phyloP scores from a whole-genome alignment of 495 filamentous ascomycete species.

The Penicillium crystallinum region DNA sequence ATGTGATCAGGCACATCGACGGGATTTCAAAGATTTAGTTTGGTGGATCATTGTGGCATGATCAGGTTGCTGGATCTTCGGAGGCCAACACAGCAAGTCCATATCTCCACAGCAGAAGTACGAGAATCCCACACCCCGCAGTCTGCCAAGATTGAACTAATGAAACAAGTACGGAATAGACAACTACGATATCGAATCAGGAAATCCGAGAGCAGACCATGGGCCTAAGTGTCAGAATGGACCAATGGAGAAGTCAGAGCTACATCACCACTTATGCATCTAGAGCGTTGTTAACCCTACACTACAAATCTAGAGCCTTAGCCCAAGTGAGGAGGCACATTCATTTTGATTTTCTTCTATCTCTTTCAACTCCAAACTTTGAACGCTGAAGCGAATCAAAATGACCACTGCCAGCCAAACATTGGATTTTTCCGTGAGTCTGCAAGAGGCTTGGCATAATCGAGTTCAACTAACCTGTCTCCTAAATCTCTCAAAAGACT shows the following conservation, averaged over 20 bases:
- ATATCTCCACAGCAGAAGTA: no score
- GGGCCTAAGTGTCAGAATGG: no score
- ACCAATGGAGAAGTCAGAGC: no score
- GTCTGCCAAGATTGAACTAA: neutral
- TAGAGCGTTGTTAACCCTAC: no score
- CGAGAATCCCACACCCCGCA: neutral
- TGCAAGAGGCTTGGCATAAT: neutral
- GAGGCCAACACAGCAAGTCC: no score
- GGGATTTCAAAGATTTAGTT: no score
- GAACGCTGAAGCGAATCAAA: neutral
- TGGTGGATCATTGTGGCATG: no score
- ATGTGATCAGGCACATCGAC: no score
- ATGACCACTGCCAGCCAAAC: neutral
- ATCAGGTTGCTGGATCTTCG: no score
- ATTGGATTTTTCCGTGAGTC: slow-evolving; percentile 1
- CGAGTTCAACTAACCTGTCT: neutral
- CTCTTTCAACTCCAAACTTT: neutral
- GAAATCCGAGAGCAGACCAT: neutral
- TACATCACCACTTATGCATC: no score
- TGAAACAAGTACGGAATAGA: neutral
- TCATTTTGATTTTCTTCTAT: no score
- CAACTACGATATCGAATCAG: neutral
- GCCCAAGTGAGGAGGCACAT: no score
- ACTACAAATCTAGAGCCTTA: neutral
- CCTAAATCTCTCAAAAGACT: slow-evolving; percentile 12